Evolutionary conservation across 202 grass and related monocot species (phyloP), one percentile per base, ranked within the genome.

Genomic region (Tripidium arundinaceum): DNA sequence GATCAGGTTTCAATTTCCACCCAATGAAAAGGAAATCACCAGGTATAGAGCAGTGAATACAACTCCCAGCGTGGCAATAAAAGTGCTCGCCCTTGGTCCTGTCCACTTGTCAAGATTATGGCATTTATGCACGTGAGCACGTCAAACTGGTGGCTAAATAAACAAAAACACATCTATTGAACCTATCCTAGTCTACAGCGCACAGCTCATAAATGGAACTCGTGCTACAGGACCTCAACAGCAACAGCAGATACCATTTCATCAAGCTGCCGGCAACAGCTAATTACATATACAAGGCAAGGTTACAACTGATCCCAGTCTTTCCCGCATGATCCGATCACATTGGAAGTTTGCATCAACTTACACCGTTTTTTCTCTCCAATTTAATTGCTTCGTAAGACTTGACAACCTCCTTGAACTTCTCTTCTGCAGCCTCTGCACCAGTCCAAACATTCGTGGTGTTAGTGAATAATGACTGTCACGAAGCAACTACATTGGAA

Each of bases 311-410:
- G 40, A 62, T 61, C 68, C 55, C 22, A 21, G 19, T 74, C 19
- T 83, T 79, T 19, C n/a, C 22, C 1, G 37, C 40, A 77, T 21
- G 59, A 7, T 47, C 50, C 24, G 18, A 38, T 81, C 60, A 62
- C 27, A 36, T 1, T 42, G 46, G 45, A 25, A 10, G 12, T 28
- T 47, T 21, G 34, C 24, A 76, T 92, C 75, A 98, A 42, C 26
- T 74, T 21, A 11, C 38, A 33, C 72, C 83, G 80, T 69, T 91
- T 91, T 94, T 87, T 42, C 92, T 93, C 88, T 99, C 96, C 66
- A 64, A 52, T 76, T 99, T 99, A 78, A 99, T 99, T 79, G 96
- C 92, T 79, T 99, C 92, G 39, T 95, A 99, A 34, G 96, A 99
- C 79, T 90, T 90, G 46, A 93, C 86, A 63, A 99, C 84, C 79